Percentiles rank a stretch among this genome's conserved stretches.
Conservation (phyloP, 176 grass and related monocot genomes). For the Musa itinerans region DNA sequence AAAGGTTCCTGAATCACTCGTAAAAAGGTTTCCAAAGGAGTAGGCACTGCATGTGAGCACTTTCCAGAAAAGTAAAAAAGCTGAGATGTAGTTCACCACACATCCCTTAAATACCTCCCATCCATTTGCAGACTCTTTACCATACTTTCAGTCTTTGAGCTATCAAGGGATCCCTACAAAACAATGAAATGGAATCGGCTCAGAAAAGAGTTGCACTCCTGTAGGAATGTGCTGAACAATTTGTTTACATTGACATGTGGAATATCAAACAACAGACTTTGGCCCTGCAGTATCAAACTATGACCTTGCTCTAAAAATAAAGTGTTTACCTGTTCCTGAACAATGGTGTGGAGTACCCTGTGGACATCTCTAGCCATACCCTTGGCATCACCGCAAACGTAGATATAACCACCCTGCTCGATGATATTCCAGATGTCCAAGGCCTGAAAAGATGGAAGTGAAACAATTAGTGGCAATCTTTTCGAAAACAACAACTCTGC, state of each 20-base stretch:
- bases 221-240: too few relatives aligned
- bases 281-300: neutral
- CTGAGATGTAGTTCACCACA: conserved; percentile 34
- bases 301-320: neutral
- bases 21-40: neutral
- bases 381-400: conserved; percentile 93
- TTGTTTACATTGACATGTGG: too few relatives aligned
- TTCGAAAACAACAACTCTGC: neutral
- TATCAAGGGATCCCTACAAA: conserved; percentile 60
- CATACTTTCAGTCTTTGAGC: conserved; percentile 69
- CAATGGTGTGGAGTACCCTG: conserved; percentile 71
- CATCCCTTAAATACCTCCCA: conserved; percentile 79
- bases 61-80: too few relatives aligned
- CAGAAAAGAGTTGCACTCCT: neutral
- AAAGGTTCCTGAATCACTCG: neutral
- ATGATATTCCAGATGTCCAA: conserved; percentile 72
- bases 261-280: too few relatives aligned
- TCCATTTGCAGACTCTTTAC: conserved; percentile 80
- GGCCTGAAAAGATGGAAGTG: conserved; percentile 39
- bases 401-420: conserved; percentile 66
- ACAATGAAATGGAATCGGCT: neutral
- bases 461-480: conserved; percentile 4
- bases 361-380: conserved; percentile 98
- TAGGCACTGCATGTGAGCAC: neutral
- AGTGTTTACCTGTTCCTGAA: conserved; percentile 65